Evolutionary conservation across 768 basidiomycete species (phyloP), one percentile per base, ranked within the genome.

Genomic region (Glaciozyma antarctica): DNA sequence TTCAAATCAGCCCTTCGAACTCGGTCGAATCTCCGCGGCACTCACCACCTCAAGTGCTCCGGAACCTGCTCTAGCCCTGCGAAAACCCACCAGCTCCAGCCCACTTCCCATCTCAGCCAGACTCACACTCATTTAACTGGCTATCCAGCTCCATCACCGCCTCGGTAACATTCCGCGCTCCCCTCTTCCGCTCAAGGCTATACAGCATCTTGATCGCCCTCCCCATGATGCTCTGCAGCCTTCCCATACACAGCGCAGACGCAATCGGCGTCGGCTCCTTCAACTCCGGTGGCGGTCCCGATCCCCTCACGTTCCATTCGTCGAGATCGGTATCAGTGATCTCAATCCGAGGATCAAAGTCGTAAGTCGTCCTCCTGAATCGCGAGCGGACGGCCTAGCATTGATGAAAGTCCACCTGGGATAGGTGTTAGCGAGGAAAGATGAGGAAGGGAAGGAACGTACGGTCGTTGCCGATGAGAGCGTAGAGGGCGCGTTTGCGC

Each of bases 401-500:
- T 77, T 0, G 77, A 71, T 48, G 77, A 78, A 9, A 75, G 73
- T 51, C 21, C 53, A 21, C 58, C 57, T 58, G 56, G 8, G 38
- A 5, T 5, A 28, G 26, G 30, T 5, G 24, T 26, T 24, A 24
- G 49, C n/a, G 26, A 26, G 49, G 49, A 24, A n/a, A n/a, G 24
- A 15, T 5, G n/a, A 41, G 41, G 34, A n/a, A 43, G 21, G n/a
- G 15, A 13, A 13, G 73, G 59, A 16, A 32, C 48, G 21, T 4
- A 60, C 62, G 63, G 64, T 71, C 66, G 22, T 63, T 16, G 9
- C 49, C 38, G 28, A 51, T 43, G 38, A 70, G 45, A 9, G 51
- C 32, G 87, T 86, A 88, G 73, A 89, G 88, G 0, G 84, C 84
- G 32, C 89, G 82, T 73, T 87, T 87, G 83, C 86, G 87, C 26